Percentiles rank a stretch among this genome's conserved stretches.
These are phyloP conservation scores for Solanum hybrid DNA, from an alignment of 305 asterid genomes.

Conservation along the genomic window DNA sequence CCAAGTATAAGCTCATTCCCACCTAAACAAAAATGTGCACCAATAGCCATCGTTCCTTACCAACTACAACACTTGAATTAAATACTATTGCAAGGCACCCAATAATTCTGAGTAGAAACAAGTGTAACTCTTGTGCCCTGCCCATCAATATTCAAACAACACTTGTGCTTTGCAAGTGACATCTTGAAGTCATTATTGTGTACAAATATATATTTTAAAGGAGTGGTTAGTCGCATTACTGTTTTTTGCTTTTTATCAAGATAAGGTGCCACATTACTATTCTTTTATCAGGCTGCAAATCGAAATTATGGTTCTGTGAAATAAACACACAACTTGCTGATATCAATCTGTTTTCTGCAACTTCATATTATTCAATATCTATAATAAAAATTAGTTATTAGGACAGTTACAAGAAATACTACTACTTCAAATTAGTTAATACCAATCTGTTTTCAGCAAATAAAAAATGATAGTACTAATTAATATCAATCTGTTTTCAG, in stretches of 20 bases:
- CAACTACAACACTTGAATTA: neutral
- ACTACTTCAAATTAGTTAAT: neutral
- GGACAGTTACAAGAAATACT: neutral
- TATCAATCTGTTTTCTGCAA: neutral
- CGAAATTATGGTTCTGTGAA: neutral
- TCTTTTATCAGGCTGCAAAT: neutral
- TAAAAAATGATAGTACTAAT: neutral
- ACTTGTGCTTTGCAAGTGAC: neutral
- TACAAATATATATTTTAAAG: neutral
- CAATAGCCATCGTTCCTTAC: neutral
- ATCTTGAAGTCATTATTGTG: neutral
- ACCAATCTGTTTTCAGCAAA: neutral
- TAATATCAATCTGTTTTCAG: neutral
- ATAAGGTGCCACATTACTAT: neutral
- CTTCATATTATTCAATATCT: neutral
- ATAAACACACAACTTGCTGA: neutral
- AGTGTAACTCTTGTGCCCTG: neutral
- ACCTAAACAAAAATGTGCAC: neutral
- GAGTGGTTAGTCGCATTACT: neutral
- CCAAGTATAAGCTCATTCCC: neutral
- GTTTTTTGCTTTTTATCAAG: neutral
- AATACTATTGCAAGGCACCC: neutral
- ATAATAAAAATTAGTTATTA: neutral
- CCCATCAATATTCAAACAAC: neutral
- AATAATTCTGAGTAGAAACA: neutral